A percentile compares a stretch with the other conserved stretches of the same genome.
These are phyloP conservation scores for Aspergillus ustus DNA, from an alignment of 2,329 filamentous ascomycete genomes.

Conservation along the genomic window DNA sequence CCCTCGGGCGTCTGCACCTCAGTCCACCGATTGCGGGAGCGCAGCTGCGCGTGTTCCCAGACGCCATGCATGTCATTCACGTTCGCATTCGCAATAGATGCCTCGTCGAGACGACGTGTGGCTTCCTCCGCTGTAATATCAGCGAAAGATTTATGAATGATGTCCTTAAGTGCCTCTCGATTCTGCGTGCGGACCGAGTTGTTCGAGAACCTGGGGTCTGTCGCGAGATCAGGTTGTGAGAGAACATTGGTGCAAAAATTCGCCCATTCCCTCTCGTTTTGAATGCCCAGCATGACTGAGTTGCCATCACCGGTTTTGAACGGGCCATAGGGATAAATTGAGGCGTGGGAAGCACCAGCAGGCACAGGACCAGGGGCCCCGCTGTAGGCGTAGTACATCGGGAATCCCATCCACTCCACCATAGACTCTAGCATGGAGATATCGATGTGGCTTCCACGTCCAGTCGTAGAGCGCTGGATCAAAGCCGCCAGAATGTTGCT, in stretches of 20 bases:
- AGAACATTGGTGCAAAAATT: conserved; percentile 56
- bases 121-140: conserved; percentile 45
- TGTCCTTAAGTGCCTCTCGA: conserved; percentile 50
- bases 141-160: conserved; percentile 53
- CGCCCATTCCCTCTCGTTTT: conserved; percentile 62
- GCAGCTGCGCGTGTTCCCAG: conserved; percentile 59
- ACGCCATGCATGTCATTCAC: conserved; percentile 61
- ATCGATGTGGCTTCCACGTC: conserved; percentile 56
- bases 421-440: conserved; percentile 64
- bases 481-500: conserved; percentile 57
- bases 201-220: conserved; percentile 53
- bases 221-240: conserved; percentile 45
- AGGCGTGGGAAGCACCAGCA: conserved; percentile 58
- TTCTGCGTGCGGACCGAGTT: conserved; percentile 55
- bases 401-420: conserved; percentile 64
- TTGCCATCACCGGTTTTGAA: conserved; percentile 55
- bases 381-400: conserved; percentile 58
- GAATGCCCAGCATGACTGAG: conserved; percentile 61
- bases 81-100: conserved; percentile 60
- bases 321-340: conserved; percentile 62
- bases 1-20: conserved; percentile 55
- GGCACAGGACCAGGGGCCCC: conserved; percentile 50
- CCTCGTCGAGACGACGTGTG: conserved; percentile 50
- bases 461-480: conserved; percentile 51
- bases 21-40: conserved; percentile 57